phyloP scores from a whole-genome alignment of 202 grass and related monocot species.

The Brachypodium distachyon region DNA sequence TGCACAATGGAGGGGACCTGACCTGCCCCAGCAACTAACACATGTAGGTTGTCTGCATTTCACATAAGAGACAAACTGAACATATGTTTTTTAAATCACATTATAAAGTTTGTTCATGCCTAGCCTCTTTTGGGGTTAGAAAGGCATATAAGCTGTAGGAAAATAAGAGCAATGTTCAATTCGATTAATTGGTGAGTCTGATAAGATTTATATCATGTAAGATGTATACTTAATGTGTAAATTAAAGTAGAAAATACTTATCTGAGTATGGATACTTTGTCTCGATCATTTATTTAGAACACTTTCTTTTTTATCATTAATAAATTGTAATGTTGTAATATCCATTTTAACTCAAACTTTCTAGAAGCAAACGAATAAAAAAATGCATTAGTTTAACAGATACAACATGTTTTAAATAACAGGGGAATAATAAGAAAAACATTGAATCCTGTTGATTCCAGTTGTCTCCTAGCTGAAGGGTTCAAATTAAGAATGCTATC shows the following conservation, averaged over 20 bases:
- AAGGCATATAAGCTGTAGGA: background rate
- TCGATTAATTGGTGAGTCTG: background rate
- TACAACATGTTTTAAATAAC: background rate
- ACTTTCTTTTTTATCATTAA: background rate
- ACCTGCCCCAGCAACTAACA: constrained; percentile 20
- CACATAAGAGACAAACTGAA: constrained; percentile 11
- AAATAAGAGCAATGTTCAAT: background rate
- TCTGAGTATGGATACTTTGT: background rate
- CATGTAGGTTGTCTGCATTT: constrained; percentile 11
- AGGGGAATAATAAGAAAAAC: background rate
- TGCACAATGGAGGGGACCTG: background rate
- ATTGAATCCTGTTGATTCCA: background rate
- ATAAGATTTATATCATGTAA: background rate
- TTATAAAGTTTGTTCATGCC: background rate
- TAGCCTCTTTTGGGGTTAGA: background rate
- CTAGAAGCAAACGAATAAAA: background rate
- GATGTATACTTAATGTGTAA: background rate
- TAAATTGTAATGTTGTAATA: background rate
- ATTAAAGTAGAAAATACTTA: background rate
- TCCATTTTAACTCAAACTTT: background rate
- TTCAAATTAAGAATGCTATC: constrained; percentile 1
- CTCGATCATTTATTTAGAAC: background rate
- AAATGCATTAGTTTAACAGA: background rate
- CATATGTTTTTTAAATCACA: background rate
- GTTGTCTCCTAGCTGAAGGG: background rate